Evolutionary conservation across 2,329 filamentous ascomycete genomes (phyloP), one percentile per base, ranked within the genome.

Genomic region (Fusarium coffeatum): DNA sequence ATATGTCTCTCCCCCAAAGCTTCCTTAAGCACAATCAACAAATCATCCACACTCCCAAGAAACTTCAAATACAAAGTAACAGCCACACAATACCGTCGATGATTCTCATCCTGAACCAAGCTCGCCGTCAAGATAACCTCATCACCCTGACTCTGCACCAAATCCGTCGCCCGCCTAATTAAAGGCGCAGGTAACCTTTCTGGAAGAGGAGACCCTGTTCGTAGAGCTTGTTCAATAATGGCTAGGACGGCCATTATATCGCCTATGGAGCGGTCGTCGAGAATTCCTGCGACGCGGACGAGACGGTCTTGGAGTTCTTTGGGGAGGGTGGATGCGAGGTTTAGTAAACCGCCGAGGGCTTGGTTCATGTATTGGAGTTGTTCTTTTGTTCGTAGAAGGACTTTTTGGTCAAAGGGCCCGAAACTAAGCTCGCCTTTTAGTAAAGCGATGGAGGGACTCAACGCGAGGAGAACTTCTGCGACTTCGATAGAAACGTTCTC

Each of bases 231-330:
- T 50, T 85, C 83, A 9, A 84, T 72, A 5, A 86, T 79, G 2
- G 76, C 77, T 1, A 87, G 70, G 4, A 86, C 83, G 2, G 83
- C 83, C 85, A 86, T 87, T 53, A 85, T 67, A 28, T 86, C 84
- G 6, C 82, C 83, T 12, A 87, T 81, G n/a, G 76, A 77, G 3
- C 77, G 74, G 18, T 85, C 80, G 30, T 84, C 81, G 1, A 82
- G 69, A 2, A 85, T 72, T 2, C 84, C 84, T 0, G 77, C 76
- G 1, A 76, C 72, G 1, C 68, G 76, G 0, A 78, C 75, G 1
- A 87, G 76, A 0, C 82, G 80, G 3, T 74, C 68, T 43, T 83
- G 83, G 3, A 84, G 76, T 1, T 80, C 69, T 4, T 75, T 72
- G 0, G 85, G 81, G 0, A 87, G 69, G 22, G 50, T 80, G 37